These are phyloP conservation scores for Microbotryum violaceum DNA, from an alignment of 1,284 basidiomycete genomes.

Conservation along the genomic window DNA sequence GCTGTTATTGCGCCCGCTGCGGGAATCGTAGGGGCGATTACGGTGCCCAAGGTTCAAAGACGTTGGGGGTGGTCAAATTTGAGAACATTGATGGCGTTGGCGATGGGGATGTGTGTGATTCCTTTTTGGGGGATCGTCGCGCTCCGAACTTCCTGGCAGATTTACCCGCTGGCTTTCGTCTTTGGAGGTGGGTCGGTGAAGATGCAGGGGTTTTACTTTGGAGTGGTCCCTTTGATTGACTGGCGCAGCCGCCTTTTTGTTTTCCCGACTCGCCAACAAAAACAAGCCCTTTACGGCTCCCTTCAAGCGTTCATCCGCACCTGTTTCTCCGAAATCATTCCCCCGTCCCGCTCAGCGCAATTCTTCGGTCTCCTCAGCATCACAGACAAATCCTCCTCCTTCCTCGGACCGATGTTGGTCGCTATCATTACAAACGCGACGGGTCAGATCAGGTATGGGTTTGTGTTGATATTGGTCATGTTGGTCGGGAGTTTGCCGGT, in stretches of 20 bases:
- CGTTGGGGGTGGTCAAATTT: conserved; percentile 56
- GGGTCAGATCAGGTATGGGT: conserved; percentile 76
- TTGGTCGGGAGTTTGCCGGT: conserved; percentile 71
- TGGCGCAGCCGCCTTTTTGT: too few relatives aligned
- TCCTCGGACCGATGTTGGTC: conserved; percentile 73
- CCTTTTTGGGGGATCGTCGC: conserved; percentile 72
- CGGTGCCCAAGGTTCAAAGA: conserved; percentile 61
- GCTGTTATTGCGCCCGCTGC: conserved; percentile 55
- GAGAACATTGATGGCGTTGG: conserved; percentile 57
- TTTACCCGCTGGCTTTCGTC: conserved; percentile 71
- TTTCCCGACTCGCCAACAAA: too few relatives aligned
- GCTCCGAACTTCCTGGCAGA: conserved; percentile 66
- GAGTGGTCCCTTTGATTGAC: too few relatives aligned
- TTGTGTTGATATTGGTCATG: conserved; percentile 76
- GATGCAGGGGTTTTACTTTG: neutral
- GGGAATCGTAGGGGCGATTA: conserved; percentile 65
- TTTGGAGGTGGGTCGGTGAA: conserved; percentile 53
- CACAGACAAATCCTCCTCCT: conserved; percentile 82
- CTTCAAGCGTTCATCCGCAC: conserved; percentile 74
- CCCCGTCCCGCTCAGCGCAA: conserved; percentile 66
- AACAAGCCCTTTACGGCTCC: conserved; percentile 56
- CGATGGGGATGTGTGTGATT: conserved; percentile 59
- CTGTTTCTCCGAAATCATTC: conserved; percentile 67
- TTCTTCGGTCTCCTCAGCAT: conserved; percentile 64
- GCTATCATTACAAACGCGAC: conserved; percentile 75